These are phyloP conservation scores for Adansonia digitata DNA, from an alignment of 345 rosid species.

Conservation along the genomic window DNA sequence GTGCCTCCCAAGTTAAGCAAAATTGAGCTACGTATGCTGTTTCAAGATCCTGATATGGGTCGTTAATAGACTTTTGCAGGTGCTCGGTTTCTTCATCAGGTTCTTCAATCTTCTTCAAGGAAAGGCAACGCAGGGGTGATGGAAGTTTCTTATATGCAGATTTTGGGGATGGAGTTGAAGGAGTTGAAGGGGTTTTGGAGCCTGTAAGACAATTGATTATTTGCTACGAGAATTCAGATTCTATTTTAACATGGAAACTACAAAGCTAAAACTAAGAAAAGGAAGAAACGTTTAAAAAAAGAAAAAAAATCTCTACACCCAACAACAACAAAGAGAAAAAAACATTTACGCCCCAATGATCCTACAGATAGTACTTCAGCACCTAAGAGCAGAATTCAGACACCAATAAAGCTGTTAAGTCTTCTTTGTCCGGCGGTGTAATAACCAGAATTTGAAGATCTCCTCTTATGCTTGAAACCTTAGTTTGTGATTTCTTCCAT, in stretches of 20 bases:
- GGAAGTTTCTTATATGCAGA: conserved; percentile 72
- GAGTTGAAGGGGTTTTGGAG: conserved; percentile 36
- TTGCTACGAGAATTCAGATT: background rate
- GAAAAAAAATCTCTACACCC: background rate
- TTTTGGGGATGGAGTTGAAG: conserved; percentile 62
- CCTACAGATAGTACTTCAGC: too few relatives aligned
- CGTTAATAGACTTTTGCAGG: too few relatives aligned
- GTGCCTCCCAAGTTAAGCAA: conserved; percentile 97
- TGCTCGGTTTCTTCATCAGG: conserved; percentile 67
- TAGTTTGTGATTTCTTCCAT: background rate
- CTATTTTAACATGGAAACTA: background rate
- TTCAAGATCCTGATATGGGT: conserved; percentile 71
- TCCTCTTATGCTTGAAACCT: background rate
- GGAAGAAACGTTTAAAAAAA: background rate
- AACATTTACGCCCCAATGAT: too few relatives aligned
- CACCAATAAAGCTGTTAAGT: background rate
- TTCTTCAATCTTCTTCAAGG: conserved; percentile 58
- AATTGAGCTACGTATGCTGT: conserved; percentile 82
- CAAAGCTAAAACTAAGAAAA: background rate
- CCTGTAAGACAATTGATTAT: conserved; percentile 13
- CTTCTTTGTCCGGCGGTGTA: background rate
- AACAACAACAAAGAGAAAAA: background rate
- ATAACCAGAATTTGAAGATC: background rate
- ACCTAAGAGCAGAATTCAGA: background rate
- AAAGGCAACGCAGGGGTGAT: conserved; percentile 84